These are phyloP conservation scores for Huntiella abstrusa DNA, from an alignment of 2,329 filamentous ascomycete genomes.

Conservation along the genomic window DNA sequence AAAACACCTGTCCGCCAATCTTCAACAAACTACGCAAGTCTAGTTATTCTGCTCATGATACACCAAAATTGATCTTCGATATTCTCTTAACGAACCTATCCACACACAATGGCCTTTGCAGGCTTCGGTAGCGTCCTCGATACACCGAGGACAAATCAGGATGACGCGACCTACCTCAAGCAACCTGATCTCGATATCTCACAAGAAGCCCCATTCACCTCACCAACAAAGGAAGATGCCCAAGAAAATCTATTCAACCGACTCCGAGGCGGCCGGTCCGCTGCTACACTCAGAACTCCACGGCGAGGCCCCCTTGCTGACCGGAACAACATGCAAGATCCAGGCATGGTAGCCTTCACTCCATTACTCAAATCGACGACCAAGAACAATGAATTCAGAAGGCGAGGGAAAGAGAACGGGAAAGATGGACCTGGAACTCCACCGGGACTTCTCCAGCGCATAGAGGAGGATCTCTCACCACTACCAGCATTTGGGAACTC, in stretches of 20 bases:
- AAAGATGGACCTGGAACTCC: constrained; percentile 47
- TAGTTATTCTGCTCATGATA: too few species aligned
- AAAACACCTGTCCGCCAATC: too few species aligned
- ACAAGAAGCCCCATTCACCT: constrained; percentile 71
- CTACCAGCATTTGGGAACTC: constrained; percentile 58
- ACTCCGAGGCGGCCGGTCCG: constrained; percentile 48
- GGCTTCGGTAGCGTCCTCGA: constrained; percentile 49
- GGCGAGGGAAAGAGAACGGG: constrained; percentile 41
- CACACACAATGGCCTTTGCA: constrained; percentile 37
- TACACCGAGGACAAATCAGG: constrained; percentile 69
- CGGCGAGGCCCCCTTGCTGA: constrained; percentile 57
- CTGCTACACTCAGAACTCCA: constrained; percentile 29
- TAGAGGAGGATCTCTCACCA: constrained; percentile 55
- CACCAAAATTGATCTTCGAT: too few species aligned
- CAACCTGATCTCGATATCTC: constrained; percentile 64
- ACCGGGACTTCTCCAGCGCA: constrained; percentile 34
- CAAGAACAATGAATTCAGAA: constrained; percentile 48
- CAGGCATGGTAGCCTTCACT: constrained; percentile 63
- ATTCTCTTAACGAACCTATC: too few species aligned
- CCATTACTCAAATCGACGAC: constrained; percentile 73
- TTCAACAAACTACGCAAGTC: too few species aligned
- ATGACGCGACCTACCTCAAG: constrained; percentile 66
- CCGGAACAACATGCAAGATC: constrained; percentile 49
- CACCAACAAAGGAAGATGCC: constrained; percentile 42
- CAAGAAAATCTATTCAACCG: constrained; percentile 59